Percentiles rank a stretch among this genome's conserved stretches.
Conservation (phyloP, 345 rosid genomes). For the Psidium friedrichsthalianum region DNA sequence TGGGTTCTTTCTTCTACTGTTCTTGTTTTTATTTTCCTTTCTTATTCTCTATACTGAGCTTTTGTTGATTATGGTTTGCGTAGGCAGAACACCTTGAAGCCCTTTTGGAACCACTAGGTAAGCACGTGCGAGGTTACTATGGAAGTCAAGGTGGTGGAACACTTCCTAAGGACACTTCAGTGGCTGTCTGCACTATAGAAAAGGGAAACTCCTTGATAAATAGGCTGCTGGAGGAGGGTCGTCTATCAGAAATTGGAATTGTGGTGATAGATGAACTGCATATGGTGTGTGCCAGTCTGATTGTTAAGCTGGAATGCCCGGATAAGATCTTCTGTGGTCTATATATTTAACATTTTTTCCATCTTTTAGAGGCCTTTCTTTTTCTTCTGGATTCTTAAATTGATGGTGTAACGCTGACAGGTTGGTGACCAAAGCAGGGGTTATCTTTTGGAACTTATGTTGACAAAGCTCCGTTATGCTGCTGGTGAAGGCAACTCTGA, state of each 20-base stretch:
- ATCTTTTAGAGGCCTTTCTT: neutral
- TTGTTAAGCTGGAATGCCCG: neutral
- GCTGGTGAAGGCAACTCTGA: conserved; percentile 83
- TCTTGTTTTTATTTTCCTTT: neutral
- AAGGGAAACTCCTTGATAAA: conserved; percentile 89
- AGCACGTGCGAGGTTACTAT: conserved; percentile 82
- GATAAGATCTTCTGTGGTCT: neutral
- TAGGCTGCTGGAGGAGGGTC: conserved; percentile 89
- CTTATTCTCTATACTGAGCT: neutral
- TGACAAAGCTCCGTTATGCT: conserved; percentile 96
- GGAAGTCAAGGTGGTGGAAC: conserved; percentile 97
- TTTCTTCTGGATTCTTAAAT: neutral
- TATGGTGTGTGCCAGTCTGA: conserved; percentile 47
- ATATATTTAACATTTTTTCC: neutral
- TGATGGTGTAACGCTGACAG: conserved; percentile 21
- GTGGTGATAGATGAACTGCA: conserved; percentile 96
- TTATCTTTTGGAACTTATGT: conserved; percentile 88
- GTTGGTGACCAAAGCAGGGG: conserved; percentile 96
- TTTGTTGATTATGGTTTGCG: neutral
- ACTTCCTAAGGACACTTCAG: conserved; percentile 91
- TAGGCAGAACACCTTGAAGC: conserved; percentile 94
- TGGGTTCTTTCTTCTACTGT: neutral
- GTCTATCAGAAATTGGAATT: conserved; percentile 87
- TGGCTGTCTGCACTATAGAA: conserved; percentile 98
- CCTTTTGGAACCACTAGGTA: conserved; percentile 89